Percentiles rank a stretch among this genome's conserved stretches.
phyloP scores from a whole-genome alignment of 176 grass and related monocot species.

The Zea luxurians region DNA sequence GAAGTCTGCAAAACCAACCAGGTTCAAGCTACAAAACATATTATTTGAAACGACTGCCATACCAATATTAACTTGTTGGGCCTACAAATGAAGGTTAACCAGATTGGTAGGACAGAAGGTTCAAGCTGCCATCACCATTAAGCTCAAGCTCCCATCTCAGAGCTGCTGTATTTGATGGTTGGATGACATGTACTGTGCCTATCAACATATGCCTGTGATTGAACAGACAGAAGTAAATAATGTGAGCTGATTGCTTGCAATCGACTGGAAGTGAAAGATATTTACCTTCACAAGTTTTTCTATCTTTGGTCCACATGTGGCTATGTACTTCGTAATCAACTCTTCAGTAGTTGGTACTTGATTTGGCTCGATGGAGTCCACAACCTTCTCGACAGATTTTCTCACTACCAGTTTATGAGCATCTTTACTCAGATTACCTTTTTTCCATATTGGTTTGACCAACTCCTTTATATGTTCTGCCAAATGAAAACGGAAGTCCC shows the following conservation, averaged over 20 bases:
- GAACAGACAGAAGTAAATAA: slow-evolving; percentile 32
- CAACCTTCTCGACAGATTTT: slow-evolving; percentile 63
- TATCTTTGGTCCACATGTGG: slow-evolving; percentile 46
- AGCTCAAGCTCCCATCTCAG: slow-evolving; percentile 25
- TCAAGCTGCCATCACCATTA: slow-evolving; percentile 24
- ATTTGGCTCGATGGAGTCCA: slow-evolving; percentile 50
- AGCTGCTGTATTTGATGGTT: slow-evolving; percentile 22
- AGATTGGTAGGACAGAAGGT: neutral
- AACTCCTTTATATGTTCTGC: slow-evolving; percentile 71
- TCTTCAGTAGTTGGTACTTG: slow-evolving; percentile 50
- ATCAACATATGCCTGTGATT: slow-evolving; percentile 55
- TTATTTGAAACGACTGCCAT: slow-evolving; percentile 39
- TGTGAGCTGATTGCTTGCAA: slow-evolving; percentile 21
- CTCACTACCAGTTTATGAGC: slow-evolving; percentile 62
- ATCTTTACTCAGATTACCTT: slow-evolving; percentile 67
- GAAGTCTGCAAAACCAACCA: slow-evolving; percentile 39
- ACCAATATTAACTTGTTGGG: slow-evolving; percentile 30
- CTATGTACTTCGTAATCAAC: slow-evolving; percentile 44
- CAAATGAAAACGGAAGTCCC: slow-evolving; percentile 57
- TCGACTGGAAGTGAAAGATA: slow-evolving; percentile 16
- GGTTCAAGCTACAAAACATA: slow-evolving; percentile 38
- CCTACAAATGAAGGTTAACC: slow-evolving; percentile 31
- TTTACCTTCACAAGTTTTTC: slow-evolving; percentile 68
- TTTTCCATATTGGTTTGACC: slow-evolving; percentile 64
- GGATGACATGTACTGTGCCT: slow-evolving; percentile 37